These are phyloP conservation scores for Bacterosira constricta DNA, from an alignment of 108 stramenopile genomes.

Conservation along the genomic window DNA sequence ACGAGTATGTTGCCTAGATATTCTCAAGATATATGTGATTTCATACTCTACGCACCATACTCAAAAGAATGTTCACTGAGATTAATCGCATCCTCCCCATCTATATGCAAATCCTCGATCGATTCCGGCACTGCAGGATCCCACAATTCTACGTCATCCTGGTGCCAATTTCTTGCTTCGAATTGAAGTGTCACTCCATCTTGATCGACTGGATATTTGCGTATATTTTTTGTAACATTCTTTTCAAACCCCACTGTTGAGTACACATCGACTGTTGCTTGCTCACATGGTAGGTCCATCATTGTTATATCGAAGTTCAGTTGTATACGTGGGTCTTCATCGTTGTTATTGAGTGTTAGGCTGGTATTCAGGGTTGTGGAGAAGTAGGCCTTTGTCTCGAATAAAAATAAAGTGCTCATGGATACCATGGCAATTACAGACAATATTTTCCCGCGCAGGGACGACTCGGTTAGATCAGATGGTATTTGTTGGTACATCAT, in stretches of 20 bases:
- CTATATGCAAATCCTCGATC: slow-evolving; percentile 57
- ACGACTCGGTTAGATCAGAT: slow-evolving; percentile 72
- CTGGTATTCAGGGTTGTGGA: slow-evolving; percentile 45
- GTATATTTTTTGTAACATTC: slow-evolving; percentile 73
- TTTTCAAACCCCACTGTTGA: slow-evolving; percentile 59
- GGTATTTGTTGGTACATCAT: slow-evolving; percentile 80
- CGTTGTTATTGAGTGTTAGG: slow-evolving; percentile 22
- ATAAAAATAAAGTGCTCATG: slow-evolving; percentile 72
- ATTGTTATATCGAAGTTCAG: slow-evolving; percentile 93
- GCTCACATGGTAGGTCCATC: slow-evolving; percentile 87
- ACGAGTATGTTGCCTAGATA: neutral
- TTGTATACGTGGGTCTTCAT: slow-evolving; percentile 58
- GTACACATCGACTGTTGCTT: slow-evolving; percentile 79
- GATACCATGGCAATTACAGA: slow-evolving; percentile 57
- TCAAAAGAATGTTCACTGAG: slow-evolving; percentile 38
- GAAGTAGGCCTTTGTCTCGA: slow-evolving; percentile 88
- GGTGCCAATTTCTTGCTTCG: slow-evolving; percentile 68
- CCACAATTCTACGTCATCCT: slow-evolving; percentile 59
- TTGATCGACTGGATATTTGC: slow-evolving; percentile 72
- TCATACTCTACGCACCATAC: slow-evolving; percentile 21
- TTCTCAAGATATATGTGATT: neutral
- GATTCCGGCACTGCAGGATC: slow-evolving; percentile 45
- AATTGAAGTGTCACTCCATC: slow-evolving; percentile 58
- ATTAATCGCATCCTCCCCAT: slow-evolving; percentile 57
- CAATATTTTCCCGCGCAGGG: slow-evolving; percentile 55